Evolutionary conservation across 2,329 filamentous ascomycete genomes (phyloP).

Genomic region (Tolypocladium endophyticum): DNA sequence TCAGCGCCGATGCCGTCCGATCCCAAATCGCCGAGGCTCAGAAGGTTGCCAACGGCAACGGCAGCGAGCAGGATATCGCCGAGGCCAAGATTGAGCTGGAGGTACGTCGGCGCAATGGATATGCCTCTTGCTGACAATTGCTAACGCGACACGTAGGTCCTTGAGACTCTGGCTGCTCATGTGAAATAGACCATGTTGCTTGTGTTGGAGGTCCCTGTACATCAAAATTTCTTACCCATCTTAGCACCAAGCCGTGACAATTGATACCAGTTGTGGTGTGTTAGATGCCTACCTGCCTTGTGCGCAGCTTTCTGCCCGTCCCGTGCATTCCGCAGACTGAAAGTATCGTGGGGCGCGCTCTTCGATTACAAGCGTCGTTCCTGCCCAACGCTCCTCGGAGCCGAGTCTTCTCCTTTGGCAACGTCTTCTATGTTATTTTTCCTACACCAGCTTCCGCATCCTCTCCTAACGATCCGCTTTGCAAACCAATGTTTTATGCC

Average conservation of each 20-base stretch:
- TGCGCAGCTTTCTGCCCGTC: not conserved
- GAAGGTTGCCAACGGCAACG: conserved; percentile 82
- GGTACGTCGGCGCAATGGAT: conserved; percentile 37
- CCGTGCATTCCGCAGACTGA: not conserved
- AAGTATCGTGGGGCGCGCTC: not conserved
- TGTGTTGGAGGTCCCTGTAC: conserved; percentile 29
- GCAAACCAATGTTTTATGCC: not conserved
- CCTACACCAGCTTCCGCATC: not conserved
- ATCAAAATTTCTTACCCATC: conserved; percentile 25
- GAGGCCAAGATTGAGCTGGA: conserved; percentile 99
- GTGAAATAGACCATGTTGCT: conserved; percentile 60
- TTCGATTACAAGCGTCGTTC: not conserved
- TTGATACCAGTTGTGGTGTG: conserved; percentile 22
- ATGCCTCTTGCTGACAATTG: not conserved
- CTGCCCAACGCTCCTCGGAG: not conserved
- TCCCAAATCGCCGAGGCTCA: conserved; percentile 89
- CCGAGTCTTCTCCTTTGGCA: not conserved
- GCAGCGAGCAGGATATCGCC: conserved; percentile 93
- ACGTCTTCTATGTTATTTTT: not conserved
- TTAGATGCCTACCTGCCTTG: not conserved
- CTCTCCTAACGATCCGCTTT: not conserved
- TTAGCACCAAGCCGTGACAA: conserved; percentile 25
- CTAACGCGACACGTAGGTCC: conserved; percentile 42
- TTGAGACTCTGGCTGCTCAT: conserved; percentile 71
- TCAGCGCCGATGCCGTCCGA: conserved; percentile 82